Base-by-base conservation (phyloP, 345 rosid genomes). In the Pistacia atlantica region DNA sequence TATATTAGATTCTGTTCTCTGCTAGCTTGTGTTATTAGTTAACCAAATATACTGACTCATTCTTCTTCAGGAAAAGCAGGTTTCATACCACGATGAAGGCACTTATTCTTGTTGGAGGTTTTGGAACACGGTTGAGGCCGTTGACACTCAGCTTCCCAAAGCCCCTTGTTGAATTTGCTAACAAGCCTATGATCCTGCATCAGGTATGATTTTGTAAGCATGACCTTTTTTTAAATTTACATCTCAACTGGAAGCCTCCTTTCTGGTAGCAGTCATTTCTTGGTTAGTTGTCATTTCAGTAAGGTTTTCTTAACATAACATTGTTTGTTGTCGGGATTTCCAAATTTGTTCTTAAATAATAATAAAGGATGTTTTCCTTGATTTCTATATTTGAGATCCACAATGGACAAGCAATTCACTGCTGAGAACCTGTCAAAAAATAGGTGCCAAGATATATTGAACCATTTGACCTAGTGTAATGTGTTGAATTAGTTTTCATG, bases 131-230 rank as follows among this genome's bases (percentile, higher is more conserved):
- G 33, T 80, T 96, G 94, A 92, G 99, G 86, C 99, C 99, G 35
- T 78, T 96, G 90, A 96, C 99, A 10, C 99, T 96, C 54, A 96
- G 98, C 72, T 86, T 96, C 77, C 98, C 99, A 9, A 96, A 96
- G 84, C 99, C 99, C 4, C 97, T 96, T 28, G 99, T 96, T 78
- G 99, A 96, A 25, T 96, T 96, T 68, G 99, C 97, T 57, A 96
- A 96, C 84, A 96, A 96, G 78, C 99, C 99, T 69, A 96, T 96
- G 99, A 96, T 96, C 85, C 87, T 93, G 80, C 99, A 96, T 83
- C 99, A 96, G 99, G 99, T 93, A 87, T 69, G 31, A 20, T 11
- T 72, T 73, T 69, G 33, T 20, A 1, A 22, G 59, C 49, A 49
- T 20, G 42, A 5, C 48, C 70, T 58, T 69, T 57, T 69, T 57